Evolutionary conservation across 495 filamentous ascomycete genomes (phyloP).

Genomic region (Penicillium angulare): DNA sequence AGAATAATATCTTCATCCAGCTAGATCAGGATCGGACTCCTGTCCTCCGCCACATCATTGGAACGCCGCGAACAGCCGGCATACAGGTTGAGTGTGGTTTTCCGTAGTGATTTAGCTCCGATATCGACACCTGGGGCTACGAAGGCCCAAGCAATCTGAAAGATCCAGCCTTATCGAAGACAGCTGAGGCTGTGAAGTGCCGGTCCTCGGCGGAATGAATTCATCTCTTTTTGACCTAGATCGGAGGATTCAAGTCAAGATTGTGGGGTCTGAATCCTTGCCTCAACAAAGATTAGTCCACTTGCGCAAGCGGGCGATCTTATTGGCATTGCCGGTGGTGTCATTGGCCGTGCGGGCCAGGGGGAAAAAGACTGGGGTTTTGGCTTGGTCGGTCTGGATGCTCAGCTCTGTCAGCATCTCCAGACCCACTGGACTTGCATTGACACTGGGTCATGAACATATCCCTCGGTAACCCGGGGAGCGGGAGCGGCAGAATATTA

Average conservation of each 20-base stretch:
- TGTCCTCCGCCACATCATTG: background rate
- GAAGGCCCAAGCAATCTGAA: too few relatives aligned
- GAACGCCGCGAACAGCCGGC: background rate
- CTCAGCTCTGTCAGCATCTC: background rate
- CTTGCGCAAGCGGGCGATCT: background rate
- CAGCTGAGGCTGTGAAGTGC: background rate
- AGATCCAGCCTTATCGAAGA: background rate
- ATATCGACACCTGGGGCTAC: background rate
- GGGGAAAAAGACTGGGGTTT: background rate
- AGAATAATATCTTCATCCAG: too few relatives aligned
- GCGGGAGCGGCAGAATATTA: slow-evolving; percentile 13
- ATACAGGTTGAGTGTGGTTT: background rate
- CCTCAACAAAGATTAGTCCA: slow-evolving; percentile 13
- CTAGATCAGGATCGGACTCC: too few relatives aligned
- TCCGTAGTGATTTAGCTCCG: background rate
- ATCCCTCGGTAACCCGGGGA: slow-evolving; percentile 7
- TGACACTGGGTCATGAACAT: too few relatives aligned
- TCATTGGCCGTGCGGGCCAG: slow-evolving; percentile 7
- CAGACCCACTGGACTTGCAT: background rate
- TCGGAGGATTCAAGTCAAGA: slow-evolving; percentile 11
- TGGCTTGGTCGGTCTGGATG: background rate
- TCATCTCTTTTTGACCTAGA: background rate
- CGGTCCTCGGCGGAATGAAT: slow-evolving; percentile 18
- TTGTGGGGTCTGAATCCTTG: background rate
- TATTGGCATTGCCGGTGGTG: slow-evolving; percentile 10